Conservation (phyloP, 129 eudicot species). For the Arctium minus region DNA sequence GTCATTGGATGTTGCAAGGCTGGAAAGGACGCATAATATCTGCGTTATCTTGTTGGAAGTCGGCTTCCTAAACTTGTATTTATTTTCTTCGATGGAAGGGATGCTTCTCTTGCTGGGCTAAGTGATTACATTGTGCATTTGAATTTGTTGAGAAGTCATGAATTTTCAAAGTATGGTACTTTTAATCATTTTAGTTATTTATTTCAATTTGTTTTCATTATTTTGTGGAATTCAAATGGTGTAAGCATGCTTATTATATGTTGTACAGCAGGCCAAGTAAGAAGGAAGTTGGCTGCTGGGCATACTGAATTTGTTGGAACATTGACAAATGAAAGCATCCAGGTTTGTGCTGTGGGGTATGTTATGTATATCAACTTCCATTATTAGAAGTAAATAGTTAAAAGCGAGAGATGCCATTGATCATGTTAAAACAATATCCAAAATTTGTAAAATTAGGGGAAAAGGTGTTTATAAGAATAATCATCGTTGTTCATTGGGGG, state of each 20-base stretch:
- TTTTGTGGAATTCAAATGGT: not conserved
- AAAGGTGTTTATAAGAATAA: not conserved
- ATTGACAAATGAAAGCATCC: slow-evolving; percentile 28
- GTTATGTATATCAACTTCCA: slow-evolving; percentile 9
- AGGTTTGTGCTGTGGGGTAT: slow-evolving; percentile 8
- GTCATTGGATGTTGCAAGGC: slow-evolving; percentile 76
- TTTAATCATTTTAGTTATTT: not conserved
- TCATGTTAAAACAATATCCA: not conserved
- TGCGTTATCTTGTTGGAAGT: slow-evolving; percentile 64
- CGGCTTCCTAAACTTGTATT: slow-evolving; percentile 14
- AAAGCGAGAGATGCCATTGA: not conserved
- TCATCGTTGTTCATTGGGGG: not conserved
- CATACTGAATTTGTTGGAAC: slow-evolving; percentile 10
- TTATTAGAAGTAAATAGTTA: not conserved
- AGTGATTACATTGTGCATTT: not conserved
- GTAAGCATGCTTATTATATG: not conserved
- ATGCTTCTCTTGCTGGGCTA: not conserved
- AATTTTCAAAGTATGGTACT: slow-evolving; percentile 20
- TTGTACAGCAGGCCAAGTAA: slow-evolving; percentile 14
- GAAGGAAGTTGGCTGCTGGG: slow-evolving; percentile 25
- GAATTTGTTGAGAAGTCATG: slow-evolving; percentile 3
- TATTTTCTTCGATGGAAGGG: not conserved
- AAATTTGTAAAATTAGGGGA: slow-evolving; percentile 10
- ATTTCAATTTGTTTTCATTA: not conserved
- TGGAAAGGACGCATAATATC: slow-evolving; percentile 74